Base-by-base conservation (phyloP, 345 rosid species). In the Pistacia atlantica region DNA sequence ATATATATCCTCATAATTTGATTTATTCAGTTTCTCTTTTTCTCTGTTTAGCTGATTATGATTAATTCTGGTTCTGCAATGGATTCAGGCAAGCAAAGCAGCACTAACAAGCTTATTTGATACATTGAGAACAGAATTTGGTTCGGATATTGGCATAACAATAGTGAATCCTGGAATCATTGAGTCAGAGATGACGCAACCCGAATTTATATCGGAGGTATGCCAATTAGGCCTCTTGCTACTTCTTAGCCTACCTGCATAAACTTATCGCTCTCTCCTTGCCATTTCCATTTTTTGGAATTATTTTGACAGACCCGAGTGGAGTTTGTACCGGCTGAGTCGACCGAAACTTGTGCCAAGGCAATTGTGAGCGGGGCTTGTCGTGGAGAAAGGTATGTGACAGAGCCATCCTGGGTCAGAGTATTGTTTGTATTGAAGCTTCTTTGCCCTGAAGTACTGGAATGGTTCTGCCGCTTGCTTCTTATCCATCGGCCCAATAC, bases 91-190 rank as follows among this genome's bases (percentile, higher is more conserved):
- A 54, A 54, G n/a, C 77, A 86, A 90, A 64, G 90, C 90, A 20
- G 91, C 90, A 0, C n/a, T 80, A 51, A 31, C 87, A 46, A 80
- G 77, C 72, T 75, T 70, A 35, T 81, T 56, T 3, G 70, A 84
- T 80, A 75, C 81, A 11, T 6, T 84, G 75, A 82, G 85, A 73
- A 51, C 37, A 2, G 87, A 84, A 46, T 10, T 79, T 3, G 75
- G 83, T 51, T 55, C 58, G 1, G 78, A 80, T 6, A 42, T 85
- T 35, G 63, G 62, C 18, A 72, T 80, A 25, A 67, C 75, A 46
- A 71, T 85, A 4, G 84, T 80, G 57, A 54, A n/a, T 16, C 57
- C 57, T 4, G 57, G 57, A 54, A 0, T 54, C 20, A 6, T 77
- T 17, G 17, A 79, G 7, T 78, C 87, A 55, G 75, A 77, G 37